Conservation (phyloP, 2,329 filamentous ascomycete species). For the Aspergillus tamarii region DNA sequence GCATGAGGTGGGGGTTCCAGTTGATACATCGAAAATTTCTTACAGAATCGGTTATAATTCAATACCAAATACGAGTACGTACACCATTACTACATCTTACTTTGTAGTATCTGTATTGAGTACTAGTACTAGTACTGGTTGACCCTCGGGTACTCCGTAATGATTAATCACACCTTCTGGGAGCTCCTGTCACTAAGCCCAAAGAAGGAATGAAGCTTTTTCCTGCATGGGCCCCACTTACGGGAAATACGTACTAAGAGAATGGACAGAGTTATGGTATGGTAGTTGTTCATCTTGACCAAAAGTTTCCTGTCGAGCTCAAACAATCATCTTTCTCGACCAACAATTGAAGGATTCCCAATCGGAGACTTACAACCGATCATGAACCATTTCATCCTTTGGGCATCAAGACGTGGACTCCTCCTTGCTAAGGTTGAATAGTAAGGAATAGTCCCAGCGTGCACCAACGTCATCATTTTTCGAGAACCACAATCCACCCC, state of each 20-base stretch:
- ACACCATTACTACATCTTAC: too few species aligned
- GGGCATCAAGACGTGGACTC: not conserved
- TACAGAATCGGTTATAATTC: not conserved
- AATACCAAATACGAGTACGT: too few species aligned
- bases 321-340: not conserved
- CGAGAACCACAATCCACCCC: not conserved
- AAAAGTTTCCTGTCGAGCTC: too few species aligned
- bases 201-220: conserved; percentile 4
- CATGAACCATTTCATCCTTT: not conserved
- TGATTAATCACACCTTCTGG: not conserved
- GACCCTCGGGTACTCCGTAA: too few species aligned
- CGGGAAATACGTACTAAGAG: not conserved
- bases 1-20: not conserved
- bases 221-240: not conserved
- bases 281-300: too few species aligned
- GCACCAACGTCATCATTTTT: not conserved
- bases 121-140: too few species aligned
- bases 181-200: not conserved
- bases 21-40: not conserved
- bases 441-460: too few species aligned
- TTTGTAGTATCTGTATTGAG: too few species aligned
- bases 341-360: not conserved
- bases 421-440: not conserved
- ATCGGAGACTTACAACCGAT: not conserved
- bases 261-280: not conserved